phyloP scores from a whole-genome alignment of 1,284 basidiomycete genomes.

The Schizopora paradoxa region DNA sequence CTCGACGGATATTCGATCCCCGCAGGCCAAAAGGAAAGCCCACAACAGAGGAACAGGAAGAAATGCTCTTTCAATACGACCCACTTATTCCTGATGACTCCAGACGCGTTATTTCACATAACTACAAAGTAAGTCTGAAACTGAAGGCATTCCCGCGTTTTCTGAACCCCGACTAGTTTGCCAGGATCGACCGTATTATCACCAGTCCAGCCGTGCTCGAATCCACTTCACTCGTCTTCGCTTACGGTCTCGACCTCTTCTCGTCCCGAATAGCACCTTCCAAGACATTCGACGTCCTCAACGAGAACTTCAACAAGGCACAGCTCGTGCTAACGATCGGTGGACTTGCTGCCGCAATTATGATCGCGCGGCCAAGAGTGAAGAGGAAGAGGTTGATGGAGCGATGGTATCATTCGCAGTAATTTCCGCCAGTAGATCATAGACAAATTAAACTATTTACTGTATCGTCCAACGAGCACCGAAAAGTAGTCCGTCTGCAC shows the following conservation, averaged over 20 bases:
- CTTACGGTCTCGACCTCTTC: slow-evolving; percentile 86
- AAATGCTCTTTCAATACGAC: slow-evolving; percentile 83
- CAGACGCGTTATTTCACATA: slow-evolving; percentile 72
- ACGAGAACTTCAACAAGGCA: slow-evolving; percentile 87
- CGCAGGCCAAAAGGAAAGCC: slow-evolving; percentile 78
- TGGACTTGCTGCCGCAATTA: slow-evolving; percentile 68
- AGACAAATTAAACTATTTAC: too few species aligned
- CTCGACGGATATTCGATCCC: slow-evolving; percentile 76
- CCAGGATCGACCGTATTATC: slow-evolving; percentile 59
- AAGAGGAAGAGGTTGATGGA: slow-evolving; percentile 56
- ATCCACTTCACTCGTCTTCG: slow-evolving; percentile 86
- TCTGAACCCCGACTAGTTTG: slow-evolving; percentile 41
- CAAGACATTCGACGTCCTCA: slow-evolving; percentile 90
- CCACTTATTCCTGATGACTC: slow-evolving; percentile 72
- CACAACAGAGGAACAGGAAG: slow-evolving; percentile 76
- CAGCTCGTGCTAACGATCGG: slow-evolving; percentile 84
- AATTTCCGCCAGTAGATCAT: too few species aligned
- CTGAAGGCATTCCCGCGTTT: slow-evolving; percentile 8
- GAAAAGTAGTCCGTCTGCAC: too few species aligned
- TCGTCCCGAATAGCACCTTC: slow-evolving; percentile 80
- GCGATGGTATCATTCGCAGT: slow-evolving; percentile 72
- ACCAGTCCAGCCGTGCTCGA: slow-evolving; percentile 85
- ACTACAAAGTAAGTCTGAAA: slow-evolving; percentile 52
- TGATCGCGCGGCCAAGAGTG: slow-evolving; percentile 74
- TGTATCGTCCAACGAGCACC: too few species aligned